Percentiles rank a stretch among this genome's conserved stretches.
Conservation (phyloP, 1,284 basidiomycete species). For the Grifola frondosa region DNA sequence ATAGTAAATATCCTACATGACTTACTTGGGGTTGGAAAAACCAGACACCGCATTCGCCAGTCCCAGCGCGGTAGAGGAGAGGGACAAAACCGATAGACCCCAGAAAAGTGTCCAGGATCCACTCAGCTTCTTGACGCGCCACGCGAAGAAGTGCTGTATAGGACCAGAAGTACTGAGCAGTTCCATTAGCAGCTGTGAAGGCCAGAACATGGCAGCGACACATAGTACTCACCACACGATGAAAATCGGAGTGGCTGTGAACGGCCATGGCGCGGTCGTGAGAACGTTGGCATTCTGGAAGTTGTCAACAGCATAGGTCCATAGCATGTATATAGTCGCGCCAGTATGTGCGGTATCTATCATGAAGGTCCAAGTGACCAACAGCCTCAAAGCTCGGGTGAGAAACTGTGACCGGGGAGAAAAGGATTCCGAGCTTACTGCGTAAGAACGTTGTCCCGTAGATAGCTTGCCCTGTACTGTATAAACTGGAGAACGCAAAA, state of each 20-base stretch:
- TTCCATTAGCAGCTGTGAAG: background rate
- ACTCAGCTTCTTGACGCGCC: conserved; percentile 33
- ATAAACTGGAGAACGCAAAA: conserved; percentile 12
- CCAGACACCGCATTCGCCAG: conserved; percentile 15
- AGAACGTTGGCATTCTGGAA: conserved; percentile 29
- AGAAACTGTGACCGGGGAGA: no score
- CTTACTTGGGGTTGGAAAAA: conserved; percentile 19
- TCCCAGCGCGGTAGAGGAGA: conserved; percentile 24
- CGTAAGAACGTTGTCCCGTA: conserved; percentile 2
- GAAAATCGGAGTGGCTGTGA: conserved; percentile 33
- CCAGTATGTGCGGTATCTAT: conserved; percentile 34
- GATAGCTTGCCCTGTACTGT: conserved; percentile 7
- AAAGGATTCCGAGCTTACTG: conserved; percentile 4
- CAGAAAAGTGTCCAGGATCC: conserved; percentile 25
- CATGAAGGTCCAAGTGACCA: conserved; percentile 34
- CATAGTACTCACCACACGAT: conserved; percentile 17
- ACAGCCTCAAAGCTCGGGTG: conserved; percentile 16
- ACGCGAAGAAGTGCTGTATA: conserved; percentile 35
- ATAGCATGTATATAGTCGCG: conserved; percentile 33
- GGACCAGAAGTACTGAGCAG: conserved; percentile 32
- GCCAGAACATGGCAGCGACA: conserved; percentile 11
- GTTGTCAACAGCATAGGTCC: conserved; percentile 33
- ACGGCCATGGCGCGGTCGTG: conserved; percentile 31
- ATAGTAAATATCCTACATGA: background rate
- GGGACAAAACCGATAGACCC: conserved; percentile 23